Conservation (phyloP, 495 filamentous ascomycete species). For the Lasiosphaeria miniovina region DNA sequence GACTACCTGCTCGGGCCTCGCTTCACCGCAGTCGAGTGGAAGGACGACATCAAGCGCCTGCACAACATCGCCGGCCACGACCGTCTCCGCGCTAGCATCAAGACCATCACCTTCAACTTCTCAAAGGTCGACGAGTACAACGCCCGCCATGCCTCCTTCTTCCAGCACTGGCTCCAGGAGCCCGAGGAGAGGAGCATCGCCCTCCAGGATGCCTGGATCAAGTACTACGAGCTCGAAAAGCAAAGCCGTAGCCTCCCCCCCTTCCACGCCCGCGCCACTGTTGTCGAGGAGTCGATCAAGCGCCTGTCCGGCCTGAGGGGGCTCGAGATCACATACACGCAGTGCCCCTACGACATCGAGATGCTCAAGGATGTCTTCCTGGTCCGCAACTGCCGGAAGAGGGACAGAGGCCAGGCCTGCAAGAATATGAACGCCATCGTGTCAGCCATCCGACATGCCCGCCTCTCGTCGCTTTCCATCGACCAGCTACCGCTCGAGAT, state of each 20-base stretch:
- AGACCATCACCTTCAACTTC: slow-evolving; percentile 45
- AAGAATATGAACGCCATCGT: slow-evolving; percentile 45
- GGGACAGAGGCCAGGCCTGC: slow-evolving; percentile 39
- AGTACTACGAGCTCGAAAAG: slow-evolving; percentile 40
- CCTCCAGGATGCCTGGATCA: slow-evolving; percentile 36
- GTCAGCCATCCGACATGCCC: slow-evolving; percentile 38
- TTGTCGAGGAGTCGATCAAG: slow-evolving; percentile 42
- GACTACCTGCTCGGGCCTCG: slow-evolving; percentile 40
- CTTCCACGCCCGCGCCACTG: slow-evolving; percentile 37
- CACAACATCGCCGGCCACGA: slow-evolving; percentile 42
- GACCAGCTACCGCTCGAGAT: slow-evolving; percentile 47
- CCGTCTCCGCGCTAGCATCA: slow-evolving; percentile 40
- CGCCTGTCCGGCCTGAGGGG: slow-evolving; percentile 42
- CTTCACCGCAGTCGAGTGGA: slow-evolving; percentile 45
- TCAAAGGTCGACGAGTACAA: slow-evolving; percentile 42
- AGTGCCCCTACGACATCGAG: slow-evolving; percentile 39
- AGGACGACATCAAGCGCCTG: slow-evolving; percentile 44
- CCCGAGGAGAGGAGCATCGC: slow-evolving; percentile 36
- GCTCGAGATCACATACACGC: slow-evolving; percentile 44
- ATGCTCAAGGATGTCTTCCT: slow-evolving; percentile 38
- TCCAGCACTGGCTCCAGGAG: slow-evolving; percentile 42
- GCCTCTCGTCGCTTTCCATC: slow-evolving; percentile 39
- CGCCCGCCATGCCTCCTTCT: slow-evolving; percentile 37
- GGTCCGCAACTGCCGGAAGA: slow-evolving; percentile 41
- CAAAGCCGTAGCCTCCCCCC: slow-evolving; percentile 32